Evolutionary conservation across 1,139 yeast species (phyloP), one percentile per base, ranked within the genome.

Genomic region (Magnusiomyces sp.): DNA sequence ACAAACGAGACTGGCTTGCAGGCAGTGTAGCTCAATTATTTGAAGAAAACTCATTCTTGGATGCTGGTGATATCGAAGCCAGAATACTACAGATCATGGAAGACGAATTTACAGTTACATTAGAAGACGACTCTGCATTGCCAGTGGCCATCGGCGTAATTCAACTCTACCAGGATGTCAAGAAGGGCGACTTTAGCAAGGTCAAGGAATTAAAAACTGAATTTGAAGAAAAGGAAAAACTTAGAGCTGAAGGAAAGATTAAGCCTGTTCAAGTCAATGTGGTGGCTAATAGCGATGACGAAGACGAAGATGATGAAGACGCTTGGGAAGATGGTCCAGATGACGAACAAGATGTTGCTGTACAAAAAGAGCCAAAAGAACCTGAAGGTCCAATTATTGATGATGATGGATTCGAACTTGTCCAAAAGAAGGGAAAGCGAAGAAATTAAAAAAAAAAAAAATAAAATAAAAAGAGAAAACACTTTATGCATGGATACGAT

Each of bases 1-100:
- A 87, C 45, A 92, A 92, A 67, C 76, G 99, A 62, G 98, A 92
- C 64, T 94, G 98, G 98, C 75, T 90, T 54, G 81, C 89, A 2
- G 95, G 89, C 4, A 73, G 86, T 17, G 78, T 90, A 2, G 79
- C 88, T 43, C 97, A 89, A 41, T 72, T 89, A 50, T 92, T 90
- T 62, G 77, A 75, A 46, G 27, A 27, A 27, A 65, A 68, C 23
- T 39, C 53, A 33, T 60, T 58, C 10, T 86, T 90, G 7, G 97
- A 89, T 61, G 73, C 83, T 6, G 83, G 80, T 49, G 77, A 84
- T 55, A 77, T 92, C 29, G 97, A 92, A 67, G 95, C 86, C 64
- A 80, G 95, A 9, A 70, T 92, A 54, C 70, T 86, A 46, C 85
- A 85, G 61, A 94, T 95, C 40, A 87, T 92, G 96, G 80, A 82